Evolutionary conservation across 169 alveolate species (phyloP), one percentile per base, ranked within the genome.

Genomic region (Eimeria mitis): DNA sequence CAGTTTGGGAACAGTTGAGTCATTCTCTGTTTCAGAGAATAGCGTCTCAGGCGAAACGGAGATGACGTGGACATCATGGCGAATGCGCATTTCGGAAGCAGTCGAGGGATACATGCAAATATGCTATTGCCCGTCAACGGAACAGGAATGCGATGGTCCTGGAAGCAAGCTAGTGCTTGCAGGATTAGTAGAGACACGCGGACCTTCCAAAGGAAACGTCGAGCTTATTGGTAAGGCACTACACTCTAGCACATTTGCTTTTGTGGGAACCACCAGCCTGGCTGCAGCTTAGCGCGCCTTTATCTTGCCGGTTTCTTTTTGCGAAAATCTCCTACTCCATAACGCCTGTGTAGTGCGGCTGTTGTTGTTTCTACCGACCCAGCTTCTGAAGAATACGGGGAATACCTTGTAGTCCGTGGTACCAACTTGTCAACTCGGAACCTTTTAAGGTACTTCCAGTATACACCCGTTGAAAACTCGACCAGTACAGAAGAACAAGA

Each of bases 41-140:
- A 76, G 34, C 56, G 56, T 56, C 44, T 61, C 75, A 31, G 75
- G 75, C 44, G 68, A 47, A 23, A 21, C 40, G 13, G 81, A 54
- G 21, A 31, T 34, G 89, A 88, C 42, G 42, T 92, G 96, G 96
- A 54, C 59, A 34, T 92, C 96, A 28, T 92, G 96, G 96, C 65
- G 81, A 23, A 92, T 92, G 40, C 91, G 79, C 52, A 52, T 88
- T 11, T 70, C 34, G 88, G 59, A 23, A 25, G 16, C 92, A 31
- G 96, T 68, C 25, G 34, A 70, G 21, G 94, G 94, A 25, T 19
- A 9, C 44, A 68, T 92, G 84, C 61, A 79, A 37, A 88, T 92
- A 28, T 92, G 96, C 96, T 92, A 92, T 79, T 92, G 96, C 61
- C 76, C 96, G 31, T 59, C 94, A 76, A 63, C 54, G 37, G 94